Base-by-base conservation (phyloP, 306 rosid species). In the Comarum palustre region DNA sequence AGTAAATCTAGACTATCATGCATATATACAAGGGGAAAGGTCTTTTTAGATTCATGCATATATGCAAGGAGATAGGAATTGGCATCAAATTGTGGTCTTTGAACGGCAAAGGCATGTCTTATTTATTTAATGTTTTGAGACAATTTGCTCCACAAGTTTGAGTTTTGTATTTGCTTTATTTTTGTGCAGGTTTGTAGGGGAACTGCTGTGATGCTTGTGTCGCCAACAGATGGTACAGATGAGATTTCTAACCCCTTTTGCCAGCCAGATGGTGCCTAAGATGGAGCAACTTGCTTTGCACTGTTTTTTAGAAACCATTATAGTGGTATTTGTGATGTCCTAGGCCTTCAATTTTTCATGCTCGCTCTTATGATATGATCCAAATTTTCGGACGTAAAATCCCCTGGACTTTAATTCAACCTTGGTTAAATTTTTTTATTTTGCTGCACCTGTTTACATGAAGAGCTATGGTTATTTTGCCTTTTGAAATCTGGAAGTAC, bases 201-300 rank as follows among this genome's bases (percentile, higher is more conserved):
- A 83, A 94, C 98, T 68, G 98, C 98, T 58, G 98, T 94, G 41
- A 94, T 94, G 98, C 97, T 94, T 15, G 98, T 94, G 77, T 94
- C 98, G 31, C 98, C 98, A 69, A 89, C 96, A 46, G 98, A 94
- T 72, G 98, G 98, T 27, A 94, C 98, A 31, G 97, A 94, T 75
- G 98, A 91, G 90, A 94, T 94, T 66, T 92, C 96, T 22, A 94
- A 94, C 89, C 98, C 98, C 58, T 94, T 94, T 73, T 31, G 90
- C 77, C 96, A 91, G 84, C 92, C 94, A 25, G 97, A 91, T 67
- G 98, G 97, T 69, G 88, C 89, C 58, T 92, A 83, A 69, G 25
- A 34, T 13, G 11, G 42, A 15, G 58, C 4, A 41, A 10, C 55
- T 72, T 39, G 54, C 24, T 12, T 41, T 38, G 64, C 47, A 15